A percentile compares a stretch with the other conserved stretches of the same genome.
Evolutionary conservation across 1,139 yeast genomes (phyloP).

Genomic region (Saccharomyces hybrid): DNA sequence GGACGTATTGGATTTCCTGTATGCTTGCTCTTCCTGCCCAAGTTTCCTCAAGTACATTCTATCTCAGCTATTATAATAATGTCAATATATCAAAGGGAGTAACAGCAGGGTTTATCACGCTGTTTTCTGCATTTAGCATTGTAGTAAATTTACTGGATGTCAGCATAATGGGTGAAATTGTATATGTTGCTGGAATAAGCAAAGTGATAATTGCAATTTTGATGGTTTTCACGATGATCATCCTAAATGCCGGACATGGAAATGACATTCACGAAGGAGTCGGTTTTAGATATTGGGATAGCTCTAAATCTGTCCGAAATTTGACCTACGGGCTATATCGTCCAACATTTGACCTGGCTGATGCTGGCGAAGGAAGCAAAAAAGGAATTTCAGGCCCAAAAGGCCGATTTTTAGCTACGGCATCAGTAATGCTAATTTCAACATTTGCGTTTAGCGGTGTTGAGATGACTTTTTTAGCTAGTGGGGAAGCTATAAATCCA

Average conservation of each 20-base stretch:
- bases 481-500: conserved; percentile 82
- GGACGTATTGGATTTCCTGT: conserved; percentile 69
- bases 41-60: conserved; percentile 56
- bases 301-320: conserved; percentile 43
- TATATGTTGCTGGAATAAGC: conserved; percentile 52
- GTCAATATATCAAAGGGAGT: conserved; percentile 40
- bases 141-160: conserved; percentile 54
- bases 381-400: conserved; percentile 50
- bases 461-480: conserved; percentile 73
- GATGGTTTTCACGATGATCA: conserved; percentile 55
- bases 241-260: conserved; percentile 42
- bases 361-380: conserved; percentile 37
- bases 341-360: conserved; percentile 54
- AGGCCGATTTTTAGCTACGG: conserved; percentile 58
- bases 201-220: conserved; percentile 47
- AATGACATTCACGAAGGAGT: conserved; percentile 33
- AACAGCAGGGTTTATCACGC: conserved; percentile 60
- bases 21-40: conserved; percentile 74
- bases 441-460: conserved; percentile 74
- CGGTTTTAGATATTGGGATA: conserved; percentile 64
- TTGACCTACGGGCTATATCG: conserved; percentile 64
- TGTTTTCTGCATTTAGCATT: conserved; percentile 40
- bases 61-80: conserved; percentile 56
- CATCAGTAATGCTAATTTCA: conserved; percentile 55
- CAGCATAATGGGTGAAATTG: conserved; percentile 64